Conservation (phyloP, 108 stramenopile genomes). For the Chaetoceros tenuissimus region DNA sequence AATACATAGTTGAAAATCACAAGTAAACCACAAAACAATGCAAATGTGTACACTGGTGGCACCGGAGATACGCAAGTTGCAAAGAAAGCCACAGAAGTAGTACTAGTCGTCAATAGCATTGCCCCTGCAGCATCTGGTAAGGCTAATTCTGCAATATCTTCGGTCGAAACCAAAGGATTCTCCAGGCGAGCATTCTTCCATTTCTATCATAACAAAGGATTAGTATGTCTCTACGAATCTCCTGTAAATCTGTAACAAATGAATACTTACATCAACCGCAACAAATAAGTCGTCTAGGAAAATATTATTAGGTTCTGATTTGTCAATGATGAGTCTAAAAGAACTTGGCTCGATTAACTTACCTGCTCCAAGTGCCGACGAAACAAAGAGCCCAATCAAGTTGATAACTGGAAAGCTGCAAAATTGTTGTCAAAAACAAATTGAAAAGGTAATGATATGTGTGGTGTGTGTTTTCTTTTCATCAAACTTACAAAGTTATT, state of each 20-base stretch:
- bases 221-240: no score
- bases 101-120: conserved; percentile 43
- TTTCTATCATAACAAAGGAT: no score
- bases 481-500: conserved; percentile 16
- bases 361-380: conserved; percentile 53
- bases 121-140: conserved; percentile 44
- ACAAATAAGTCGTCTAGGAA: neutral
- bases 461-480: neutral
- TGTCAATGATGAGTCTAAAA: neutral
- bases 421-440: no score
- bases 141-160: conserved; percentile 35
- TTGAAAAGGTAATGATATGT: neutral
- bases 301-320: neutral
- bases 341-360: neutral
- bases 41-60: conserved; percentile 37
- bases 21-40: conserved; percentile 48
- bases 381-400: conserved; percentile 51
- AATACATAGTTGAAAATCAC: conserved; percentile 41
- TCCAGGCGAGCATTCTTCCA: conserved; percentile 43
- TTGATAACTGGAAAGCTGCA: conserved; percentile 47
- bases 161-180: conserved; percentile 18
- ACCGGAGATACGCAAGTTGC: conserved; percentile 40
- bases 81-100: conserved; percentile 49
- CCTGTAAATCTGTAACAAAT: no score
- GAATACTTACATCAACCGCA: conserved; percentile 27